phyloP scores from a whole-genome alignment of 495 filamentous ascomycete species.

The Annulohypoxylon moriforme region DNA sequence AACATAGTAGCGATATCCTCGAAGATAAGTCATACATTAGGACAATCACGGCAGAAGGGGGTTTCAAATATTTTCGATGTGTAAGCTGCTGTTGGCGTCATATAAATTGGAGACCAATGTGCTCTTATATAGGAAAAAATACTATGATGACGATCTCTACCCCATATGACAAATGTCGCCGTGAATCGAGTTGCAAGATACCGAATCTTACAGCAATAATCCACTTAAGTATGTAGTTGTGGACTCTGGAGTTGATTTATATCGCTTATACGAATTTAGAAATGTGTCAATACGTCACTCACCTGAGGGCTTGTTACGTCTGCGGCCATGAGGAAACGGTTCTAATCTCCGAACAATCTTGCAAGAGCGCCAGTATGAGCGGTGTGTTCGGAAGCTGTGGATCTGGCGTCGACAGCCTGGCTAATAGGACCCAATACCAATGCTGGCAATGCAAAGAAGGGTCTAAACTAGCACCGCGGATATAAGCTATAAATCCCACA shows the following conservation, averaged over 20 bases:
- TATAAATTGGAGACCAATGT: conserved; percentile 30
- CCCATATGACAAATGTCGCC: conserved; percentile 17
- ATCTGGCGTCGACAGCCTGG: conserved; percentile 45
- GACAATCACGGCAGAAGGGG: conserved; percentile 17
- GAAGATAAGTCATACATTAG: conserved; percentile 32
- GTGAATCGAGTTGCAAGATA: conserved; percentile 16
- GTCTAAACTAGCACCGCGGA: conserved; percentile 22
- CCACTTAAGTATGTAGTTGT: conserved; percentile 35
- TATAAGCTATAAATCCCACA: background rate
- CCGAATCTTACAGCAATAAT: conserved; percentile 10
- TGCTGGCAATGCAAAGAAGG: conserved; percentile 58
- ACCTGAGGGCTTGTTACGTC: conserved; percentile 52
- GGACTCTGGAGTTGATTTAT: background rate
- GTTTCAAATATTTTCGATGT: background rate
- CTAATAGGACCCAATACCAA: conserved; percentile 48
- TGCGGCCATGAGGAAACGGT: conserved; percentile 56
- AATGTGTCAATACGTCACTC: conserved; percentile 59
- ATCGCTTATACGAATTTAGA: conserved; percentile 27
- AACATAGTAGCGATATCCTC: conserved; percentile 17
- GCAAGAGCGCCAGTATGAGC: conserved; percentile 45
- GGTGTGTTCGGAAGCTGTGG: conserved; percentile 56
- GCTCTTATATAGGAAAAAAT: background rate
- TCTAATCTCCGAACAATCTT: conserved; percentile 57
- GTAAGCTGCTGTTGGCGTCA: conserved; percentile 3
- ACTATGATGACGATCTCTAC: conserved; percentile 31